Evolutionary conservation across 495 filamentous ascomycete species (phyloP), one percentile per base, ranked within the genome.

Genomic region (Penicillium egyptiacum): DNA sequence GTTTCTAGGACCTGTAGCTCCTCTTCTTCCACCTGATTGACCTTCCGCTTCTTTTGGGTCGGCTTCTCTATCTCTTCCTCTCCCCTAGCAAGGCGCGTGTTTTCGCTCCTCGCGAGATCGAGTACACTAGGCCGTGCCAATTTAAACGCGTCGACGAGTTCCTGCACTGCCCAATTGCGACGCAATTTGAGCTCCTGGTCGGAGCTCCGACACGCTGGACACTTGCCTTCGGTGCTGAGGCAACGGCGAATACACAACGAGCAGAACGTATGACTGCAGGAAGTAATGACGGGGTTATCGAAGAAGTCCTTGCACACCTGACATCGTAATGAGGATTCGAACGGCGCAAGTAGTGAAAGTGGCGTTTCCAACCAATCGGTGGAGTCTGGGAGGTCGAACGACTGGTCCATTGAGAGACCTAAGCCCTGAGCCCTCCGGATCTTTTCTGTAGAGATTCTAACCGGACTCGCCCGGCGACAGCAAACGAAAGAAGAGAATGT

Each of bases 281-380:
- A 88, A 1, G 94, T 99, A 52, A 97, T 86, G 79, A 99, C 92
- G 1, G 94, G 94, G 22, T 89, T 92, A 57, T 83, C 82, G 75
- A 88, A 98, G 72, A 97, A 95, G 70, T 99, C 94, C 73, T 97
- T 98, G 81, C 94, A 99, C 55, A 99, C 88, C 64, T 97, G 88
- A 72, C 94, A 99, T 60, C 92, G 89, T 16, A 99, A 81, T 16
- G 90, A 84, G 40, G 90, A 84, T 64, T 99, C 94, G 53, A 99
- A 81, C 6, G 86, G 78, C 47, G 85, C 78, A 54, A 98, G 81
- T 33, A 80, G 73, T 2, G 86, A 79, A 9, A 98, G 77, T 1
- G 86, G 83, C 20, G 94, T 97, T n/a, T 76, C 63, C 16, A 91
- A 76, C 95, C 94, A 98, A 79, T 98, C 95, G 45, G 93, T 93